Evolutionary conservation across 345 rosid species (phyloP), one percentile per base, ranked within the genome.

Genomic region (Salix caprea): DNA sequence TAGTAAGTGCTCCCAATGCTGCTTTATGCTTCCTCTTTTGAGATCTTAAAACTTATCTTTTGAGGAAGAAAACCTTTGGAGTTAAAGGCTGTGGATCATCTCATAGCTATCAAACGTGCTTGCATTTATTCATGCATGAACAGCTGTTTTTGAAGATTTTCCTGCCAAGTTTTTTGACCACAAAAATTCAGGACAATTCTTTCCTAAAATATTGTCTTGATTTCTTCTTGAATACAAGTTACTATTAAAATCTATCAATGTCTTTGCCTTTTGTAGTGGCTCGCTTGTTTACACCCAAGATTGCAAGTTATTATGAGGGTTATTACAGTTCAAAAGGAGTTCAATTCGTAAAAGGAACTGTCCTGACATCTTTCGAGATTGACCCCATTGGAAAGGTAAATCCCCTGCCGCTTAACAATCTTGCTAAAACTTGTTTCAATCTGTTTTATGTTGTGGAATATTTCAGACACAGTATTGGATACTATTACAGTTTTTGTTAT

Each of bases 281-380:
- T 14, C 94, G 97, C 62, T 88, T 96, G 71, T 93, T 96, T 88
- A 90, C 97, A 7, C 98, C 93, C 24, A 92, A 89, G 80, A 91
- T 93, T 46, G 97, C 98, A 52, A 86, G 74, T 74, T 87, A 84
- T 82, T 91, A 91, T 83, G 98, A 93, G 83, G 90, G 90, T 9
- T 86, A 85, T 76, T 93, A 91, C 78, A 87, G 64, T 62, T 88
- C 91, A 65, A 93, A 90, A 86, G 97, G 98, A 65, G 95, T 91
- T 74, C 85, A 88, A 67, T 93, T 93, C 39, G n/a, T 93, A 6
- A 93, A 93, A 86, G 98, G 98, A 84, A 91, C 95, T 15, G 90
- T 89, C 58, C 81, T 93, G 82, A 87, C 94, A 66, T 90, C 97
- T 40, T 87, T 93, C 65, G 98, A 91, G 44, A 74, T 90, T 62